Conservation (phyloP, 2,329 filamentous ascomycete species). For the Cladosporium sp. region DNA sequence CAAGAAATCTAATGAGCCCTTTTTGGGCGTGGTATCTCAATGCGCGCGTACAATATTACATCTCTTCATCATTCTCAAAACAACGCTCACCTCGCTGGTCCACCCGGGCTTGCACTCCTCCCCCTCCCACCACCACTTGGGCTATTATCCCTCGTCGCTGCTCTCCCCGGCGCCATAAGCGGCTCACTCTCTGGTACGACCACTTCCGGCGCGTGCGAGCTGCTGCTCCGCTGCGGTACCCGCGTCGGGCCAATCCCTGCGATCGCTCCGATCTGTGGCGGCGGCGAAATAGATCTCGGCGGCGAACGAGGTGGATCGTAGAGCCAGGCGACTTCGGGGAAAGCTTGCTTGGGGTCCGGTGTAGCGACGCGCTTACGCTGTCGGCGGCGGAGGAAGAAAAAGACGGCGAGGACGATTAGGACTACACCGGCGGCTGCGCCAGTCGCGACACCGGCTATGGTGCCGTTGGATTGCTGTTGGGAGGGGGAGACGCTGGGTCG, state of each 20-base stretch:
- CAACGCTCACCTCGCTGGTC: background rate
- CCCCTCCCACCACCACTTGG: background rate
- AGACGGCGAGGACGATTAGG: slow-evolving; percentile 10
- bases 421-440: slow-evolving; percentile 15
- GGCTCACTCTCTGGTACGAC: slow-evolving; percentile 5
- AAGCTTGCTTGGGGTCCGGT: slow-evolving; percentile 2
- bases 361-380: slow-evolving; percentile 9
- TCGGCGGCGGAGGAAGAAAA: slow-evolving; percentile 14
- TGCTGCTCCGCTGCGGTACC: background rate
- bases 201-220: slow-evolving; percentile 4
- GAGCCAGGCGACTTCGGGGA: slow-evolving; percentile 16
- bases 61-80: background rate
- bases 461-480: slow-evolving; percentile 14
- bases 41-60: too few relatives aligned
- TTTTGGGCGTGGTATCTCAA: too few relatives aligned
- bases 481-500: background rate
- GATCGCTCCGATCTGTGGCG: background rate
- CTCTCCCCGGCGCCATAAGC: background rate
- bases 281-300: background rate
- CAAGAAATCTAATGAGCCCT: too few relatives aligned
- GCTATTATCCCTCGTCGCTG: slow-evolving; percentile 4
- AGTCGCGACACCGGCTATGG: slow-evolving; percentile 17
- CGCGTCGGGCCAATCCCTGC: background rate
- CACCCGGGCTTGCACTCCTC: background rate
- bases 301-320: slow-evolving; percentile 14